Base-by-base conservation (phyloP, 1,284 basidiomycete species). In the Sporisorium reilianum region DNA sequence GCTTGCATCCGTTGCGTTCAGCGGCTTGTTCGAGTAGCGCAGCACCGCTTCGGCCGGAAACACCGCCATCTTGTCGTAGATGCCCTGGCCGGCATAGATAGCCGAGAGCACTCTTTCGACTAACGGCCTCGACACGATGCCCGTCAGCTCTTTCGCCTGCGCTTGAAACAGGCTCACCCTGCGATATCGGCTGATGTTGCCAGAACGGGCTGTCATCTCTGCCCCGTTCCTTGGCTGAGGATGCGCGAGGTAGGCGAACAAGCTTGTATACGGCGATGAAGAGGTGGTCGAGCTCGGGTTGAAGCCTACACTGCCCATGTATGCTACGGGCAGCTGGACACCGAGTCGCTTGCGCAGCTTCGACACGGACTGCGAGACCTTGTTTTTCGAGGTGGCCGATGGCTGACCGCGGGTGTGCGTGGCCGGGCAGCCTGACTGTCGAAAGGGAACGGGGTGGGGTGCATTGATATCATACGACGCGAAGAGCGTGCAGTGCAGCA, bases 401-500 rank as follows among this genome's bases (percentile, higher is more conserved):
- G 45, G 14, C 38, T 64, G 32, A 6, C 67, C 67, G 6, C 73
- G 64, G 12, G 56, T 36, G 30, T 67, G 51, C 1, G 55, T 55
- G 4, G 73, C 67, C 0, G 73, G 73, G 26, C 68, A 70, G n/a
- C 68, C 73, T 2, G 49, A 51, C 30, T 62, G 44, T 2, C 56
- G 57, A 14, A 75, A 62, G 0, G 73, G 60, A 0, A 57, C 55
- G 0, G 67, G 54, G 20, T 64, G 60, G 2, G 68, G 67, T 14
- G 51, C 28, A 18, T 42, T 20, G 32, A 53, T 4, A 7, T 75
- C 73, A 48, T 75, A 70, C 30, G 55, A 60, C 7, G 73, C 73
- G 23, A 64, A 75, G 8, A 75, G 40, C 3, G 68, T 75, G 25
- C 73, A 75, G 28, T 75, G 73, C n/a, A 75, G 56, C 57, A 75